phyloP scores from a whole-genome alignment of 2,329 filamentous ascomycete species.

The Cladosporium sp. region DNA sequence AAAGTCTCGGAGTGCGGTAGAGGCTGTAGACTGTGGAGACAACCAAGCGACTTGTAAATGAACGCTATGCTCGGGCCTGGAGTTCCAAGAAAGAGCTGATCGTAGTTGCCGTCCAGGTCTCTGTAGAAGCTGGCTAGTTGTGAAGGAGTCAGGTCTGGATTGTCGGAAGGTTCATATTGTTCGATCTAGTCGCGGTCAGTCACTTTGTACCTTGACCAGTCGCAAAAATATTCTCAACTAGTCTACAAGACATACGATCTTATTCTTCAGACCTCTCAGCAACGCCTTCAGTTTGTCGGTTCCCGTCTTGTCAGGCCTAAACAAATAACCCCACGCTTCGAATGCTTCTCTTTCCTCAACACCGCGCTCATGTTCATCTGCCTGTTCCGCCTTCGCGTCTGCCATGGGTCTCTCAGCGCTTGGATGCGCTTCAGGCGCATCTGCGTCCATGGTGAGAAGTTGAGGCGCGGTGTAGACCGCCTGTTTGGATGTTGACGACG shows the following conservation, averaged over 20 bases:
- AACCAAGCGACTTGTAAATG: constrained; percentile 88
- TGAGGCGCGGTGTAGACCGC: background rate
- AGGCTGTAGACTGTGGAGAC: constrained; percentile 73
- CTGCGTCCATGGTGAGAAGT: constrained; percentile 7
- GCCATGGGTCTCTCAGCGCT: constrained; percentile 1
- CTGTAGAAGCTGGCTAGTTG: constrained; percentile 49
- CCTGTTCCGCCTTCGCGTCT: constrained; percentile 4
- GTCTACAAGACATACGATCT: constrained; percentile 35
- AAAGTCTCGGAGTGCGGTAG: constrained; percentile 52
- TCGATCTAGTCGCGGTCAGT: constrained; percentile 31
- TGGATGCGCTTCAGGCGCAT: background rate
- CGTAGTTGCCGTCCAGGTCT: constrained; percentile 43
- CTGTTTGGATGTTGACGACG: background rate
- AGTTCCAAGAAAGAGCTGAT: constrained; percentile 69
- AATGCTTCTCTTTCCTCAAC: constrained; percentile 38
- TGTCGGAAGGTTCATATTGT: constrained; percentile 39
- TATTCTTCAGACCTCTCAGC: constrained; percentile 42
- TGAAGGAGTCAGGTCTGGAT: constrained; percentile 43
- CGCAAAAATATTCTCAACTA: background rate
- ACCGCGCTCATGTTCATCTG: constrained; percentile 22
- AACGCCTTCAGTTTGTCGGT: constrained; percentile 43
- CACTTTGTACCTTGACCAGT: too few species aligned
- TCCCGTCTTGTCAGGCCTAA: constrained; percentile 48
- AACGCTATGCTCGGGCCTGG: constrained; percentile 73
- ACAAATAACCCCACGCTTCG: constrained; percentile 48